Conservation (phyloP, 345 rosid species). For the Pistacia integerrima region DNA sequence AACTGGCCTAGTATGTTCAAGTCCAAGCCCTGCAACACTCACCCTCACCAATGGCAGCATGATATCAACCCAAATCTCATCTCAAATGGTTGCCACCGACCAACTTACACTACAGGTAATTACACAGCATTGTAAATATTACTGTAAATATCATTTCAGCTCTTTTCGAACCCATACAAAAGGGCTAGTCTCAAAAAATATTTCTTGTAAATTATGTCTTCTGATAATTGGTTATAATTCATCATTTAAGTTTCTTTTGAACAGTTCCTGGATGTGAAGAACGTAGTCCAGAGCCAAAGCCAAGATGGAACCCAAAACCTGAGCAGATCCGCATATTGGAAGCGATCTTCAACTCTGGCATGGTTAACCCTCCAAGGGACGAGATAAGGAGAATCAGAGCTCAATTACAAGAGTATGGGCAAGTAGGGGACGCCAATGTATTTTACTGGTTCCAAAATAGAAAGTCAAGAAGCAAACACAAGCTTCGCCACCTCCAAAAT, state of each 20-base stretch:
- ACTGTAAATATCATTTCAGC: not conserved
- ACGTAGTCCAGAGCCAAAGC: constrained; percentile 94
- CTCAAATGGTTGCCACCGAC: constrained; percentile 57
- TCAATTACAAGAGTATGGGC: constrained; percentile 92
- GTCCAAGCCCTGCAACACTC: constrained; percentile 87
- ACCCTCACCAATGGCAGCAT: constrained; percentile 84
- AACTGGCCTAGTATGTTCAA: constrained; percentile 99
- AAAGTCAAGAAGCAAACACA: constrained; percentile 95
- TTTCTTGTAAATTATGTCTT: not conserved
- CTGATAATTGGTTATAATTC: constrained; percentile 1
- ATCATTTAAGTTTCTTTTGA: not conserved
- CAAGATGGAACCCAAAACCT: constrained; percentile 99
- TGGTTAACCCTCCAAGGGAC: constrained; percentile 99
- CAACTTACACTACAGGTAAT: constrained; percentile 65
- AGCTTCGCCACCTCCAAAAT: constrained; percentile 77
- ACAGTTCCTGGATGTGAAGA: constrained; percentile 71
- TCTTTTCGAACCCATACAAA: not conserved
- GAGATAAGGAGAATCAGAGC: constrained; percentile 90
- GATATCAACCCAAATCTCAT: constrained; percentile 71
- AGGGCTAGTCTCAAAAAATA: too few species aligned
- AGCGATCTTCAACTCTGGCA: constrained; percentile 95
- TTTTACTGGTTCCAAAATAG: constrained; percentile 99
- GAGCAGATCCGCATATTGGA: constrained; percentile 96
- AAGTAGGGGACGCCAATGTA: constrained; percentile 97
- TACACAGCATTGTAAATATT: not conserved